Percentiles rank a stretch among this genome's conserved stretches.
Evolutionary conservation across 179 eudicot species (phyloP).

Genomic region (Patellifolia procumbens): DNA sequence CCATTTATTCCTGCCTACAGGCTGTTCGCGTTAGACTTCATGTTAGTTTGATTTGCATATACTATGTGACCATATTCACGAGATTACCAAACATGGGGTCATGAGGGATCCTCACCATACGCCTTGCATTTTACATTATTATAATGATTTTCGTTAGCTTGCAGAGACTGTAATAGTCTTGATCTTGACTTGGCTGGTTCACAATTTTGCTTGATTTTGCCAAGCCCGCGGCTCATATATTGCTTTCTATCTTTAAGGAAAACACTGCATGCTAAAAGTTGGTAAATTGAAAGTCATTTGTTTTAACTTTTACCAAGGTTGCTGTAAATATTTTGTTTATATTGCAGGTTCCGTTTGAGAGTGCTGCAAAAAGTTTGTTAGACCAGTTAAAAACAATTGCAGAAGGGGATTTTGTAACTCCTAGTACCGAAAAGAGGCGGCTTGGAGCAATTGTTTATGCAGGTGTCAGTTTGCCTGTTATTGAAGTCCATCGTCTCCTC

Average conservation of each 20-base stretch:
- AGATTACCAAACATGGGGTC: background rate
- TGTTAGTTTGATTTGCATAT: no score
- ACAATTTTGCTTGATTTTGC: background rate
- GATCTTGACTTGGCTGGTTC: background rate
- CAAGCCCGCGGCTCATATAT: background rate
- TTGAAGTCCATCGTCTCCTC: slow-evolving; percentile 49
- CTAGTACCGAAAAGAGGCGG: slow-evolving; percentile 64
- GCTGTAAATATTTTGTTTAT: slow-evolving; percentile 14
- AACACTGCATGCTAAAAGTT: background rate
- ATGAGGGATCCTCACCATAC: background rate
- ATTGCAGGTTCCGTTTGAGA: slow-evolving; percentile 82
- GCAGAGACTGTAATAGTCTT: background rate
- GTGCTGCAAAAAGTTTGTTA: slow-evolving; percentile 54
- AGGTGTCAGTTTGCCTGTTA: slow-evolving; percentile 65
- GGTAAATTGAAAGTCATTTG: background rate
- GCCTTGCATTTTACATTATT: background rate
- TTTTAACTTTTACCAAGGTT: no score
- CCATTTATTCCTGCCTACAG: no score
- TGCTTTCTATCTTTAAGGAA: background rate
- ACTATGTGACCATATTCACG: no score
- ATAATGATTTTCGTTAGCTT: background rate
- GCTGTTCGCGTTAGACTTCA: no score
- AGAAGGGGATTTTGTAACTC: slow-evolving; percentile 61
- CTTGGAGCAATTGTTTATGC: slow-evolving; percentile 77
- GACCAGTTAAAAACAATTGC: slow-evolving; percentile 67